Evolutionary conservation across 176 grass and related monocot species (phyloP), one percentile per base, ranked within the genome.

Genomic region (Oryza meridionalis): DNA sequence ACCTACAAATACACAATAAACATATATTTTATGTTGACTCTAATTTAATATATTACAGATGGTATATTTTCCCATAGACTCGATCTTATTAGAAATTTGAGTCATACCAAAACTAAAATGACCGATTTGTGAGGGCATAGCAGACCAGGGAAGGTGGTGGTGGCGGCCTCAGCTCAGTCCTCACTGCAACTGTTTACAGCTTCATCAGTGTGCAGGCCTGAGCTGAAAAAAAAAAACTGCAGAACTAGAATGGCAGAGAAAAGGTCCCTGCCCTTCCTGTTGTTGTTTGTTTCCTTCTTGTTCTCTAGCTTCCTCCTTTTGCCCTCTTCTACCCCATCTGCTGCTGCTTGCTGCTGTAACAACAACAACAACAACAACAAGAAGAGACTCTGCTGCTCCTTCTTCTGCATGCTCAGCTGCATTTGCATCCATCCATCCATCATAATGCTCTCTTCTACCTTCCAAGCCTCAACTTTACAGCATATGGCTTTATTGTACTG

Each of bases 121-220:
- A 40, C 7, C 7, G 24, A 59, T 79, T 63, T 44, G 50, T 31
- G 22, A 55, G 62, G n/a, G 16, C 44, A 51, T 19, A 17, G 35
- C 37, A 5, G 82, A 85, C 87, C 82, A 27, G 7, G 11, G 51
- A 69, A 65, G 79, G 87, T 85, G 87, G 82, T 43, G 82, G 82
- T 65, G 50, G 87, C 8, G 9, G n/a, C 58, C 58, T 62, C 55
- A 5, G 19, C 21, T 21, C 16, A 19, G 47, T 50, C 13, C 17
- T 62, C 53, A 58, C 17, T 58, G 53, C 53, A 58, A 58, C 17
- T 8, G 53, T 40, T 58, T 58, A 6, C 53, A 16, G 51, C 19
- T 55, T 58, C 14, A 51, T 21, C 19, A n/a, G 7, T 10, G 7
- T 61, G 17, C n/a, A 62, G n/a, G 75, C 62, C 70, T 0, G 72